Base-by-base conservation (phyloP, 2,329 filamentous ascomycete genomes). In the Stagonosporopsis cucurbitacearum region DNA sequence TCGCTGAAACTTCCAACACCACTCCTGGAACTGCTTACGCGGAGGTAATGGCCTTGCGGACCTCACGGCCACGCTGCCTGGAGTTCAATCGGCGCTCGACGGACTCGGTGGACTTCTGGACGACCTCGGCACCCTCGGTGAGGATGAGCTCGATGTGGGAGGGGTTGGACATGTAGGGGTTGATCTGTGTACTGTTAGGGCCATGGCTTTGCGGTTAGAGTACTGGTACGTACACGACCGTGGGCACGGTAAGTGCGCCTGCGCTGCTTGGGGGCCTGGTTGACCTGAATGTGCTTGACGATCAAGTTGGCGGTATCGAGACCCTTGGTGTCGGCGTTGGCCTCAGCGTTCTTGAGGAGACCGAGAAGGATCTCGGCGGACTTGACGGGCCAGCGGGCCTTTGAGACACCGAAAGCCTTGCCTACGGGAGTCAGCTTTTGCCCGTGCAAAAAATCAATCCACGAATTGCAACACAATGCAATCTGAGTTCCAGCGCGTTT, bases 281-380 rank as follows among this genome's bases (percentile, higher is more conserved):
- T 99, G 87, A 99, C 95, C 86, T 99, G 95, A 84, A 99, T 99
- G 90, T 97, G 96, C 91, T 97, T 97, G 84, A 99, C 91, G 79
- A 98, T 84, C 78, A 99, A 86, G 87, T 96, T 96, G 84, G 88
- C 89, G 78, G 93, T 98, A 84, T 99, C 80, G 55, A 81, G 75
- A 8, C 83, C 83, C 62, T 77, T 75, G 62, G 75, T 75, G 65
- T 80, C 78, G 67, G 78, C 75, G 58, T 78, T 78, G 66, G 74
- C 73, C 66, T 80, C 78, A 57, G 75, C 76, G 67, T 79, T 77
- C 70, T 77, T 78, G 60, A 99, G 91, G 75, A 99, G 92, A 78
- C 90, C 91, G 81, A 97, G 88, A 66, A 99, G 87, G 87, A 96
- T 96, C 86, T 97, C 89, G 81, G 96, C 96, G 62, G 93, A 97